A percentile compares a stretch with the other conserved stretches of the same genome.
Conservation (phyloP, 2,329 filamentous ascomycete species). For the Ceratocystis harringtonii region DNA sequence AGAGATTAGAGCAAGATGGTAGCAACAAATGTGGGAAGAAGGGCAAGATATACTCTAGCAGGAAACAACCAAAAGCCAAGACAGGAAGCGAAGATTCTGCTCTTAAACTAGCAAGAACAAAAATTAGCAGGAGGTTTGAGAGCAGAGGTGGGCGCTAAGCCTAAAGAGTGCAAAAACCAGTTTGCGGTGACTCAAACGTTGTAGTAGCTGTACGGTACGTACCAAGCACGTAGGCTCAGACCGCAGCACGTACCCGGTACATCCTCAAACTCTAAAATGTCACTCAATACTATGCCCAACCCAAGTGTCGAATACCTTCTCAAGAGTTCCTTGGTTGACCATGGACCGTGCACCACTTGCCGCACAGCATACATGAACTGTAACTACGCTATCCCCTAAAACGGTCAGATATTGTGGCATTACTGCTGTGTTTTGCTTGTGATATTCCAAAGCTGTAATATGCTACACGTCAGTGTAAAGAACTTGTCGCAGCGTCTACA, state of each 20-base stretch:
- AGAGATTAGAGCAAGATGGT: neutral
- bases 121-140: neutral
- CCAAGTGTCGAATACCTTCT: neutral
- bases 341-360: no score
- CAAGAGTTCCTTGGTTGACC: neutral
- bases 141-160: neutral
- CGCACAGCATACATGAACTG: neutral
- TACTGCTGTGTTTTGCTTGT: neutral
- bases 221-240: neutral
- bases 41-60: neutral
- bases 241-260: neutral
- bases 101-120: neutral
- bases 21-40: neutral
- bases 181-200: neutral
- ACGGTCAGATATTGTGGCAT: neutral
- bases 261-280: neutral
- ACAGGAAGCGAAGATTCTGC: neutral
- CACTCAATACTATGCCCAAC: neutral
- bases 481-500: neutral
- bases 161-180: neutral
- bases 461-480: constrained; percentile 2
- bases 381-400: neutral
- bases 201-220: neutral
- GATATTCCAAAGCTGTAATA: neutral
- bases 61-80: neutral